phyloP scores from a whole-genome alignment of 345 rosid species.

The Isatis tinctoria region DNA sequence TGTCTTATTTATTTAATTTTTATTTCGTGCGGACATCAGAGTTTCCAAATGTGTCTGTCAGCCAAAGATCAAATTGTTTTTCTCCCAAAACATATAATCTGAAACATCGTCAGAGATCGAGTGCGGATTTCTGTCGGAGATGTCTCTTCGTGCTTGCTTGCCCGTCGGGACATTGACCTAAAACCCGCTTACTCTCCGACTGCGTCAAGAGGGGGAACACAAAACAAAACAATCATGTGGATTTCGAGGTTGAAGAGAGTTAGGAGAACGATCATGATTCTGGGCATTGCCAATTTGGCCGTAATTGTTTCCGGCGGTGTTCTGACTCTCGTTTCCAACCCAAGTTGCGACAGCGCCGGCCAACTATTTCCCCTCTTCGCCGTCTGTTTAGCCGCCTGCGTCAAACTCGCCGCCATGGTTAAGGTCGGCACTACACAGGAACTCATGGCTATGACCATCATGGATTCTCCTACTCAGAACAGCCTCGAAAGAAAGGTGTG shows the following conservation, averaged over 20 bases:
- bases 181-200: neutral
- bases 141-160: slow-evolving; percentile 26
- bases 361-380: slow-evolving; percentile 30
- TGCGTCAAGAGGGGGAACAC: neutral
- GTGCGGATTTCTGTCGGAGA: slow-evolving; percentile 17
- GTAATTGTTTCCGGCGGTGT: slow-evolving; percentile 50
- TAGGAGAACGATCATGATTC: slow-evolving; percentile 41
- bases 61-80: slow-evolving; percentile 9
- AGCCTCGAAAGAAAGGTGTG: slow-evolving; percentile 57
- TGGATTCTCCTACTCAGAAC: slow-evolving; percentile 47
- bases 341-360: slow-evolving; percentile 35
- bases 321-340: slow-evolving; percentile 30
- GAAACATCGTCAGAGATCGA: neutral
- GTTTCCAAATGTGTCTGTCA: slow-evolving; percentile 9
- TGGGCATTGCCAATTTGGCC: slow-evolving; percentile 45
- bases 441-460: slow-evolving; percentile 57
- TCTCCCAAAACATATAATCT: neutral
- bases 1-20: neutral
- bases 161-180: slow-evolving; percentile 27
- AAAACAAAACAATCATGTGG: slow-evolving; percentile 29
- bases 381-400: slow-evolving; percentile 49
- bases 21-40: neutral
- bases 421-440: slow-evolving; percentile 57
- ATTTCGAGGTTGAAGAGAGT: slow-evolving; percentile 39
- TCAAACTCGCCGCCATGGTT: slow-evolving; percentile 54